phyloP scores from a whole-genome alignment of 371 early-diverging fungal genomes.

The Sporodiniella umbellata region DNA sequence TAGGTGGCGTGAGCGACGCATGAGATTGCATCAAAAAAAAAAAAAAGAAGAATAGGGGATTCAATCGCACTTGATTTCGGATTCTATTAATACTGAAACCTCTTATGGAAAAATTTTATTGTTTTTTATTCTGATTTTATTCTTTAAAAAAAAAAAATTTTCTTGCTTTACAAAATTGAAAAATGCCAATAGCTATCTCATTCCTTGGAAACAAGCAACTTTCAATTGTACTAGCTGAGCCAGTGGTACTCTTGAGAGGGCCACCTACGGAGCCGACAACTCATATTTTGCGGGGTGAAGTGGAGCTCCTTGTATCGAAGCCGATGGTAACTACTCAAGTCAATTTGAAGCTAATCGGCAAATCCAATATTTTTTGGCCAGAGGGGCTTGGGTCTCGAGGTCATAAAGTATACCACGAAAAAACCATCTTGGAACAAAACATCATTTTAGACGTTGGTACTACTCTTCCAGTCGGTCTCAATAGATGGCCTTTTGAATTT shows the following conservation, averaged over 20 bases:
- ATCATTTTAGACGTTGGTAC: constrained; percentile 14
- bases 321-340: constrained; percentile 19
- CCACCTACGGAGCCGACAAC: constrained; percentile 30
- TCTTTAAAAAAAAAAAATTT: too few relatives aligned
- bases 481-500: constrained; percentile 47
- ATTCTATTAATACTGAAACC: too few relatives aligned
- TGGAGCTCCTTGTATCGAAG: constrained; percentile 21
- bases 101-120: neutral
- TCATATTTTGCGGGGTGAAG: constrained; percentile 29
- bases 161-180: neutral
- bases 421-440: constrained; percentile 24
- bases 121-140: constrained; percentile 2
- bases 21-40: too few relatives aligned
- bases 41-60: too few relatives aligned
- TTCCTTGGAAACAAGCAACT: constrained; percentile 27
- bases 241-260: constrained; percentile 27
- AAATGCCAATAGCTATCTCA: constrained; percentile 31
- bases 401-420: constrained; percentile 23
- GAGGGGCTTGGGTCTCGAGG: constrained; percentile 25
- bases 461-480: constrained; percentile 25
- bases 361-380: constrained; percentile 35
- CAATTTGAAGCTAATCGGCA: constrained; percentile 22
- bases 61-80: neutral
- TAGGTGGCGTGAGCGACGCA: too few relatives aligned
- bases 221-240: constrained; percentile 31